A percentile compares a stretch with the other conserved stretches of the same genome.
Evolutionary conservation across 2,329 filamentous ascomycete species (phyloP).

Genomic region (Fusarium luffae): DNA sequence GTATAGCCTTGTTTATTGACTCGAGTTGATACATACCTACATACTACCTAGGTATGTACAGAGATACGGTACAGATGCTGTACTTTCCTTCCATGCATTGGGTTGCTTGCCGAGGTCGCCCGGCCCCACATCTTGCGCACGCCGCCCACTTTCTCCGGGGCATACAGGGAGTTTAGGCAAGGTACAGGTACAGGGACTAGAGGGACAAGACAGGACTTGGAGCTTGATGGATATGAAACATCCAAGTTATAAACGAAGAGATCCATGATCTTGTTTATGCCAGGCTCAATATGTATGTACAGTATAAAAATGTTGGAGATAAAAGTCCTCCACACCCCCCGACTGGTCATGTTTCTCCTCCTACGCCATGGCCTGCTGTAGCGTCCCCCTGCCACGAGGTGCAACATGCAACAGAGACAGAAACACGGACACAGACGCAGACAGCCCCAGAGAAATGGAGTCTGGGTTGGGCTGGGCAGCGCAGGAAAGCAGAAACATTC

Average conservation of each 20-base stretch:
- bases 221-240: conserved; percentile 5
- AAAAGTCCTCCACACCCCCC: background rate
- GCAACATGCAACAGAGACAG: background rate
- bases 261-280: conserved; percentile 1
- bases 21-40: background rate
- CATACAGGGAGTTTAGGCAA: background rate
- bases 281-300: background rate
- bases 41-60: background rate
- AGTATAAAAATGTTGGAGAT: background rate
- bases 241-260: background rate
- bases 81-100: background rate
- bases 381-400: conserved; percentile 35
- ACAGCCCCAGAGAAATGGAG: background rate
- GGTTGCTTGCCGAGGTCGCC: conserved; percentile 19
- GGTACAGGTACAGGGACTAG: background rate
- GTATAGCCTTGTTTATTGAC: background rate
- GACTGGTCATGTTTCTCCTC: conserved; percentile 32
- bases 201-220: background rate
- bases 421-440: background rate
- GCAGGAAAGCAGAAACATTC: conserved; percentile 17
- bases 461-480: background rate
- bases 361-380: conserved; percentile 18
- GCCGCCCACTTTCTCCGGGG: conserved; percentile 28
- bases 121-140: conserved; percentile 28
- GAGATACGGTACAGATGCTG: background rate